Conservation (phyloP, 108 stramenopile species). For the Mayamaea pseudoterrestris region DNA sequence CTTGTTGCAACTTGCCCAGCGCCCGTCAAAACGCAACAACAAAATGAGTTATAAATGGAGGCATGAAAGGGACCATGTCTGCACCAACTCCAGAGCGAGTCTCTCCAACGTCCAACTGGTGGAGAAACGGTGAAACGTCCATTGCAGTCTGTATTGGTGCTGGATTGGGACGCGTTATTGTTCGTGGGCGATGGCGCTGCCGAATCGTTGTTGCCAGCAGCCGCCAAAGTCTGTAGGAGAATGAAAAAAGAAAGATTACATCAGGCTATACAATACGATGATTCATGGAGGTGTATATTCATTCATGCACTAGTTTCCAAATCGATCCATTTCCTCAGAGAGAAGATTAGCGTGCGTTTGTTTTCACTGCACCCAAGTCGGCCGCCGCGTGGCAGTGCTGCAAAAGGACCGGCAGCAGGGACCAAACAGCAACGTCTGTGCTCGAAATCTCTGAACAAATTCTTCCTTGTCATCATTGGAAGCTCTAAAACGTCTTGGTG, state of each 20-base stretch:
- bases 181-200: neutral
- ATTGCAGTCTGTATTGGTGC: neutral
- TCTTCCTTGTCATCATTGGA: too few species aligned
- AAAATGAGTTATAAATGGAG: neutral
- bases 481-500: too few species aligned
- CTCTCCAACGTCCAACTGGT: slow-evolving; percentile 6
- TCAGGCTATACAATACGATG: neutral
- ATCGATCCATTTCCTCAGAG: slow-evolving; percentile 8
- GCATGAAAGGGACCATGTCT: slow-evolving; percentile 3
- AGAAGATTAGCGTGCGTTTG: slow-evolving; percentile 8
- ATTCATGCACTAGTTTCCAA: neutral
- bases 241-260: neutral
- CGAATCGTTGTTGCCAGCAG: too few species aligned
- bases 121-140: neutral
- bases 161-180: neutral
- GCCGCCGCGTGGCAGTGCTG: too few species aligned
- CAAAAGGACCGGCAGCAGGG: neutral
- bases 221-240: neutral
- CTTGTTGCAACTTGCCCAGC: slow-evolving; percentile 4
- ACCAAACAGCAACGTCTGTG: too few species aligned
- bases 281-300: neutral
- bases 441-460: slow-evolving; percentile 10
- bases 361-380: slow-evolving; percentile 3
- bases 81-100: neutral
- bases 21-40: slow-evolving; percentile 1